Evolutionary conservation across 345 rosid genomes (phyloP), one percentile per base, ranked within the genome.

Genomic region (Arabidopsis thaliana): DNA sequence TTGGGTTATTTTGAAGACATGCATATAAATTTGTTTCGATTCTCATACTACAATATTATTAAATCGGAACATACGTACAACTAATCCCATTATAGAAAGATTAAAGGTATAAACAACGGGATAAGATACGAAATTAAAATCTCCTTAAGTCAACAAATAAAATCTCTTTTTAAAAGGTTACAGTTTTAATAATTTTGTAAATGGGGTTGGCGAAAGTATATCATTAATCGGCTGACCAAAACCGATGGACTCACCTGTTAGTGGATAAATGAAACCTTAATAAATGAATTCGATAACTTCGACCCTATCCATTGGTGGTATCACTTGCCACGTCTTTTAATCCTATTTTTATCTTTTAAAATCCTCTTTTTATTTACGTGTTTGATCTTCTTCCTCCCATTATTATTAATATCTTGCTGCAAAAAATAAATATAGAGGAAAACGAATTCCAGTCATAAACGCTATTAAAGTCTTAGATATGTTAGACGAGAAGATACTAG

Each of bases 301-400:
- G 72, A 56, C 4, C 22, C 72, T 65, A 74, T 65, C 71, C 70
- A 73, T 55, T 74, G 72, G 72, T 74, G 46, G 25, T 53, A 42
- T 65, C 23, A 36, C 4, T 65, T 56, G 71, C 65, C 78, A 74
- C 77, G 64, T 57, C 20, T 45, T 45, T 34, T 7, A 34, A 33
- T 46, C 14, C 20, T 16, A 22, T 9, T 74, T 64, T 24, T 34
- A 12, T 62, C 52, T 51, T 25, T 72, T 16, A 4, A 40, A 51
- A 13, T 63, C 36, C 2, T 20, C 24, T 65, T 57, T 33, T 34
- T 4, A 40, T 62, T 62, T 36, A 74, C 66, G 59, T 74, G 72
- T 65, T 46, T 57, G 49, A 57, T 65, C 72, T 45, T 74, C 78
- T 53, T 74, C 65, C 78, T 55, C 42, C 41, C 49, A 56, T 28